A percentile compares a stretch with the other conserved stretches of the same genome.
Conservation (phyloP, 2,329 filamentous ascomycete species). For the Beauveria caledonica region DNA sequence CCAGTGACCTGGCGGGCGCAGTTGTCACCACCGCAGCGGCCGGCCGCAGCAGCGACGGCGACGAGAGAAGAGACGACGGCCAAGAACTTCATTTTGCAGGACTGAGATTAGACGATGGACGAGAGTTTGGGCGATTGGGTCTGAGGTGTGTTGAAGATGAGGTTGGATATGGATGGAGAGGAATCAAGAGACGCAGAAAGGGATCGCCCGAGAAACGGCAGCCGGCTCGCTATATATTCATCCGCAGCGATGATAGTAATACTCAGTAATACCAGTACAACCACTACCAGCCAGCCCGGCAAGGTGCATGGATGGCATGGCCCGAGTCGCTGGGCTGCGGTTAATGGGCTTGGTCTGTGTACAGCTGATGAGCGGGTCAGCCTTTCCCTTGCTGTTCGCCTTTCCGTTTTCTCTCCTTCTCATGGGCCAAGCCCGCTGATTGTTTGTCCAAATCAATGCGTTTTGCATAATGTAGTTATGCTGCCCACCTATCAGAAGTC, state of each 20-base stretch:
- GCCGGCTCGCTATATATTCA: conserved; percentile 10
- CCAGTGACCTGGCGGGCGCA: conserved; percentile 39
- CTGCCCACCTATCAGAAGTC: conserved; percentile 21
- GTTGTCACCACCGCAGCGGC: conserved; percentile 34
- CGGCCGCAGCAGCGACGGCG: conserved; percentile 28
- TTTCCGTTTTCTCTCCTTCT: background rate
- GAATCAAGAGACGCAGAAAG: background rate
- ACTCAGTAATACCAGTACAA: background rate
- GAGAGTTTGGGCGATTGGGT: conserved; percentile 3
- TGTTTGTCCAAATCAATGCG: background rate
- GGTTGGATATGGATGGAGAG: conserved; percentile 7
- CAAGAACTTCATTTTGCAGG: conserved; percentile 31
- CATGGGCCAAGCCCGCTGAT: background rate
- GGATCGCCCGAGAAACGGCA: background rate
- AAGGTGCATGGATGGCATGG: conserved; percentile 7
- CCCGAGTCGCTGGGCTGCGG: background rate
- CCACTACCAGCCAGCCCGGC: background rate
- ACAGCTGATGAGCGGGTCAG: conserved; percentile 9
- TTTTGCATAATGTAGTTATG: background rate
- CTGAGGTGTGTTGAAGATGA: conserved; percentile 6
- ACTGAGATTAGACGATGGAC: conserved; percentile 9
- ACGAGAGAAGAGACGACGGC: conserved; percentile 28
- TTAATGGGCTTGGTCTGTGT: conserved; percentile 4
- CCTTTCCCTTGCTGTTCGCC: background rate
- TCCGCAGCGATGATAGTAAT: background rate